Evolutionary conservation across 192 early-diverging fungal species (phyloP).

Genomic region (Coemansia sp.): DNA sequence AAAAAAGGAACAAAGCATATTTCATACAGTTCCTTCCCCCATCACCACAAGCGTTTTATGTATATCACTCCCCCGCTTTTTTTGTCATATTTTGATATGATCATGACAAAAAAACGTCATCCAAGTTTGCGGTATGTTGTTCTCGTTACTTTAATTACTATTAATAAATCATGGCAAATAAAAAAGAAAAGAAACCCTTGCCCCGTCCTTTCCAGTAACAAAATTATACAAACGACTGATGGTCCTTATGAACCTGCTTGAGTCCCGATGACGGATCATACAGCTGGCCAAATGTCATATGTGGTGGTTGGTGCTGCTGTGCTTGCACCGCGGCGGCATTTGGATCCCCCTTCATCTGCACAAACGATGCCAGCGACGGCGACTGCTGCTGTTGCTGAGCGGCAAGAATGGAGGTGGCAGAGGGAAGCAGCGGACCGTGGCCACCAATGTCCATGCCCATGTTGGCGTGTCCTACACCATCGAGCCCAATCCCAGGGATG

Average conservation of each 20-base stretch:
- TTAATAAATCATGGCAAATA: no score
- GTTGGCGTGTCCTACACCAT: neutral
- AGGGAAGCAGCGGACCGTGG: conserved; percentile 2
- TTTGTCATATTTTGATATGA: no score
- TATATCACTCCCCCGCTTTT: no score
- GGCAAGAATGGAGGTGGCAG: conserved; percentile 1
- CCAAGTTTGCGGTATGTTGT: no score
- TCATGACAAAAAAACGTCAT: no score
- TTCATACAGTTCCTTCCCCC: no score
- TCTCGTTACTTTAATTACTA: no score
- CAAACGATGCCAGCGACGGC: conserved; percentile 6
- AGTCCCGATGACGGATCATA: conserved; percentile 28
- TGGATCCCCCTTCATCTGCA: conserved; percentile 1
- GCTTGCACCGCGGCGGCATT: neutral
- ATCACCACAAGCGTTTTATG: no score
- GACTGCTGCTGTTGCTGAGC: conserved; percentile 18
- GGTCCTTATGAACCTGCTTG: conserved; percentile 27
- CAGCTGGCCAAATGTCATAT: conserved; percentile 14
- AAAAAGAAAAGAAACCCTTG: no score
- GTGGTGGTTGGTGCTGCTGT: neutral
- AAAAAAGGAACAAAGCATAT: no score
- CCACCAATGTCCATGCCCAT: neutral
- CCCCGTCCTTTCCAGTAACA: neutral
- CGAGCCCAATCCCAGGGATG: conserved; percentile 5
- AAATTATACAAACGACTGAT: conserved; percentile 27